Conservation (phyloP, 176 grass and related monocot genomes). For the Alopecurus myosuroides region DNA sequence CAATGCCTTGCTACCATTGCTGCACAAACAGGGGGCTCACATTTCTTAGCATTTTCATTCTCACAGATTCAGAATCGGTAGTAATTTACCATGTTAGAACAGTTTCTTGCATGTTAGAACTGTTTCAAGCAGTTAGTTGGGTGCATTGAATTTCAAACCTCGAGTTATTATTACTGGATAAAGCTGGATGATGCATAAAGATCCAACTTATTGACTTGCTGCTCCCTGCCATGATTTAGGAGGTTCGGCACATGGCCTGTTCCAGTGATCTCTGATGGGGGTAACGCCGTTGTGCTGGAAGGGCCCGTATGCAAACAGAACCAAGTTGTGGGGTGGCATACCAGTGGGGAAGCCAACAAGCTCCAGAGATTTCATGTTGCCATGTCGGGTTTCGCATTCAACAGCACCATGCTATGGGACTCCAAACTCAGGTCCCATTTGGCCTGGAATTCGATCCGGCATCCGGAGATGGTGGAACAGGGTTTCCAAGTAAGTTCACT, state of each 20-base stretch:
- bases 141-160: not conserved
- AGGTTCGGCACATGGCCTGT: constrained; percentile 94
- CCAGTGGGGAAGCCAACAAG: constrained; percentile 65
- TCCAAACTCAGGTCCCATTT: constrained; percentile 58
- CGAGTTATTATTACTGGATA: not conserved
- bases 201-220: constrained; percentile 10
- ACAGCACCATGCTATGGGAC: constrained; percentile 97
- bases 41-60: not conserved
- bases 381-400: constrained; percentile 97
- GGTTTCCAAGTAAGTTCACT: constrained; percentile 63
- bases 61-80: not conserved
- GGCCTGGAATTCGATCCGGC: constrained; percentile 80
- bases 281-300: constrained; percentile 56
- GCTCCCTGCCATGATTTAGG: constrained; percentile 36
- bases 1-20: not conserved
- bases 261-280: constrained; percentile 58
- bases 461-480: constrained; percentile 64
- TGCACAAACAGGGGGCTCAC: not conserved
- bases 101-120: not conserved
- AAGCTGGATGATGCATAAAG: not conserved
- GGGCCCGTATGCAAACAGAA: constrained; percentile 81
- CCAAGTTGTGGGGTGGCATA: constrained; percentile 90
- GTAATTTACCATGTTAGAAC: not conserved
- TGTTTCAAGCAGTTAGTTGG: not conserved
- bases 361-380: constrained; percentile 90